Base-by-base conservation (phyloP, 306 rosid genomes). In the Hippophae tibetana region DNA sequence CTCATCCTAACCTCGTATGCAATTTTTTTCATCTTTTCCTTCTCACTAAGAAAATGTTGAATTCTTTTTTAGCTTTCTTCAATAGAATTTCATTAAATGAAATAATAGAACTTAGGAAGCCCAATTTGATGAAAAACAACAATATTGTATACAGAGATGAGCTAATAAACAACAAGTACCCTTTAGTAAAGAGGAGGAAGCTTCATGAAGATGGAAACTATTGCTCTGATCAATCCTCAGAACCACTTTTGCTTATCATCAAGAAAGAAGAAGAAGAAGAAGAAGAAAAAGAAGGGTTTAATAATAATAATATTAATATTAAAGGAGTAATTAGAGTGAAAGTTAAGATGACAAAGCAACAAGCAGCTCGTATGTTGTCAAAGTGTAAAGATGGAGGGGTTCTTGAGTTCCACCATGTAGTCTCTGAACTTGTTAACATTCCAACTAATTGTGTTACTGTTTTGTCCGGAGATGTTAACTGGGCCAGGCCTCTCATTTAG, bases 281-380 rank as follows among this genome's bases (percentile, higher is more conserved):
- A 8, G 70, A 64, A 64, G 58, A 69, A 52, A 44, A 47, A 0
- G n/a, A 7, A 6, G 52, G 7, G 13, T 53, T 49, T 56, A 54
- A 26, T 13, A 67, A 40, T 8, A n/a, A 44, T 38, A 13, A 25
- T 47, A 38, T 47, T 40, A 54, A 61, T 44, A 65, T 64, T 42
- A 61, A 62, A 9, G 68, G 13, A 23, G 63, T 63, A 38, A 72
- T 74, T n/a, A 77, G 87, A 64, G 82, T 86, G 47, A 86, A 81
- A 64, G 77, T 86, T 2, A 79, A 47, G 77, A 83, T 86, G 90
- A 86, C 95, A 51, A 86, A 73, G 72, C 63, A 81, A 70, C 87
- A 86, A 69, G 95, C 90, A 0, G 64, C 73, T n/a, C 59, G 77
- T 45, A 54, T 86, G 54, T 58, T 86, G 10, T 76, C 88, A 8